Evolutionary conservation across 352 stramenopile genomes (phyloP).

Genomic region (Pythium myriotylum): DNA sequence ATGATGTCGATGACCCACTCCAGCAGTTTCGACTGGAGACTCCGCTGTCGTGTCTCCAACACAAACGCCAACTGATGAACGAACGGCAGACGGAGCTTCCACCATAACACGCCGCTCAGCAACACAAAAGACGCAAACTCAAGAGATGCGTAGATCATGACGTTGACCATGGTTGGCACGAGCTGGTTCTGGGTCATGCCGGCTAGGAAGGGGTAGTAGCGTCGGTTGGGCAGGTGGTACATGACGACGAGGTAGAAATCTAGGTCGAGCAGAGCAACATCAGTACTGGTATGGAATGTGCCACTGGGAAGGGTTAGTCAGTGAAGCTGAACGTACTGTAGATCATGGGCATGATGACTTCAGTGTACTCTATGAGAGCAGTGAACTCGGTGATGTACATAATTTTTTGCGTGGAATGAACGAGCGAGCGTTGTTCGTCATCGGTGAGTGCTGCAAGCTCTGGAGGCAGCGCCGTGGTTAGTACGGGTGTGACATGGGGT

Average conservation of each 20-base stretch:
- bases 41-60: constrained; percentile 11
- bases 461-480: too few species aligned
- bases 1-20: constrained; percentile 16
- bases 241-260: constrained; percentile 29
- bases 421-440: background rate
- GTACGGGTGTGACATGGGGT: too few species aligned
- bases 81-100: constrained; percentile 6
- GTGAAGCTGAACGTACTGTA: constrained; percentile 11
- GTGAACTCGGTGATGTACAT: constrained; percentile 37
- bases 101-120: background rate
- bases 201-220: constrained; percentile 31
- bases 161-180: background rate
- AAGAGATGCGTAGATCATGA: constrained; percentile 5
- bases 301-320: background rate
- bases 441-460: background rate
- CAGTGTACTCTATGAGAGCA: constrained; percentile 34
- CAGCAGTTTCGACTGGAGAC: constrained; percentile 19
- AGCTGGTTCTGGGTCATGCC: constrained; percentile 8
- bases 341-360: constrained; percentile 30
- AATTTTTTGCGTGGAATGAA: constrained; percentile 16
- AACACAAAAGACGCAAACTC: constrained; percentile 2
- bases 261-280: background rate
- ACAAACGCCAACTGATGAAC: constrained; percentile 23
- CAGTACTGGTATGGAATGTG: background rate
- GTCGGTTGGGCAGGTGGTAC: constrained; percentile 25